Percentiles rank a stretch among this genome's conserved stretches.
These are phyloP conservation scores for Leptographium procerum DNA, from an alignment of 2,329 filamentous ascomycete genomes.

Conservation along the genomic window DNA sequence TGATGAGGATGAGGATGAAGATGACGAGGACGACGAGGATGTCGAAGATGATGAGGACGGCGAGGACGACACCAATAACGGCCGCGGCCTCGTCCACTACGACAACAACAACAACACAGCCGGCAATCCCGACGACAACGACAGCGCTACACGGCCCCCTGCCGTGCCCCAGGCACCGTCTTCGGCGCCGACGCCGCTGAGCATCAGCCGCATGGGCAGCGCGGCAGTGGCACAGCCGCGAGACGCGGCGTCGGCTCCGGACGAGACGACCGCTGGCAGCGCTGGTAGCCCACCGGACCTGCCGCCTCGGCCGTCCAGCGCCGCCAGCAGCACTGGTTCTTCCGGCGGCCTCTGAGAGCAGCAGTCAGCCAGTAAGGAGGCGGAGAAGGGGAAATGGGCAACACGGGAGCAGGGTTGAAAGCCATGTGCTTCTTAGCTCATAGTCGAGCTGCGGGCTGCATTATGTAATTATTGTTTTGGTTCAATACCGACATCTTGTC, in stretches of 20 bases:
- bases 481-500: too few relatives aligned
- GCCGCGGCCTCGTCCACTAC: background rate
- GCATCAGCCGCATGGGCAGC: conserved; percentile 23
- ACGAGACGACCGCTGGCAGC: background rate
- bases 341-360: conserved; percentile 11
- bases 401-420: too few relatives aligned
- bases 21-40: background rate
- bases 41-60: background rate
- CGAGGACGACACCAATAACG: background rate
- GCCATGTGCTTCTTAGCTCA: background rate
- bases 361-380: background rate
- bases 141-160: background rate
- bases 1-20: background rate
- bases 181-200: conserved; percentile 9
- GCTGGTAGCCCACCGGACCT: conserved; percentile 12
- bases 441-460: too few relatives aligned
- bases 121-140: background rate
- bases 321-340: conserved; percentile 26
- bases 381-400: background rate
- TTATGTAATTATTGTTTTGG: too few relatives aligned
- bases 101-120: background rate
- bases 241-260: background rate
- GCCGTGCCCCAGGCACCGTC: conserved; percentile 12
- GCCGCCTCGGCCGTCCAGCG: conserved; percentile 28
- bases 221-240: conserved; percentile 21